Percentiles rank a stretch among this genome's conserved stretches.
Evolutionary conservation across 805 yeast species (phyloP).

Genomic region (Saccharomycopsis sp.): DNA sequence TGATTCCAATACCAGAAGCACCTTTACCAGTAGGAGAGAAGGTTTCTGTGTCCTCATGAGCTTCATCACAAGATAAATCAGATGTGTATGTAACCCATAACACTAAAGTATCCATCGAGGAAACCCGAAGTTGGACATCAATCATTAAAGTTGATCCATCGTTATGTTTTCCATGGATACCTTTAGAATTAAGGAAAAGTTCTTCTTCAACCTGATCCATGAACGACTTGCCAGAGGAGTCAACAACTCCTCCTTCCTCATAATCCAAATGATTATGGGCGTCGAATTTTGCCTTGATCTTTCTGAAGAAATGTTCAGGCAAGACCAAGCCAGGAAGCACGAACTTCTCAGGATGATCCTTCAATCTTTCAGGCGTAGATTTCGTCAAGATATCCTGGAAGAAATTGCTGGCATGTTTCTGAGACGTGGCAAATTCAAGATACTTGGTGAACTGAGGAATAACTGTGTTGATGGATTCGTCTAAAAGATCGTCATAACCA

Average conservation of each 20-base stretch:
- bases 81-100: constrained; percentile 87
- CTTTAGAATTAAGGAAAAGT: constrained; percentile 54
- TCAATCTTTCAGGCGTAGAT: constrained; percentile 16
- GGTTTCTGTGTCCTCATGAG: background rate
- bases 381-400: constrained; percentile 21
- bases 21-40: background rate
- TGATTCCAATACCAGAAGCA: background rate
- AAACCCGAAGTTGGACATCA: constrained; percentile 76
- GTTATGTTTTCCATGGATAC: constrained; percentile 60
- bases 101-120: constrained; percentile 50
- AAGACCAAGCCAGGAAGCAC: constrained; percentile 64
- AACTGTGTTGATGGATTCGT: constrained; percentile 46
- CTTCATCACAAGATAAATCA: constrained; percentile 21
- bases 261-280: constrained; percentile 18
- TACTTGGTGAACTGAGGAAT: constrained; percentile 57
- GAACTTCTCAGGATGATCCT: constrained; percentile 5
- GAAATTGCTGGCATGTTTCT: constrained; percentile 22
- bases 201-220: constrained; percentile 38
- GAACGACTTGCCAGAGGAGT: background rate
- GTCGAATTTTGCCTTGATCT: constrained; percentile 43
- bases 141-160: constrained; percentile 62
- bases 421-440: constrained; percentile 33
- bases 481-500: constrained; percentile 45
- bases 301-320: constrained; percentile 88
- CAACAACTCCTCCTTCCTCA: too few relatives aligned